phyloP scores from a whole-genome alignment of 1,284 basidiomycete species.

The Rugosomyces carneus region DNA sequence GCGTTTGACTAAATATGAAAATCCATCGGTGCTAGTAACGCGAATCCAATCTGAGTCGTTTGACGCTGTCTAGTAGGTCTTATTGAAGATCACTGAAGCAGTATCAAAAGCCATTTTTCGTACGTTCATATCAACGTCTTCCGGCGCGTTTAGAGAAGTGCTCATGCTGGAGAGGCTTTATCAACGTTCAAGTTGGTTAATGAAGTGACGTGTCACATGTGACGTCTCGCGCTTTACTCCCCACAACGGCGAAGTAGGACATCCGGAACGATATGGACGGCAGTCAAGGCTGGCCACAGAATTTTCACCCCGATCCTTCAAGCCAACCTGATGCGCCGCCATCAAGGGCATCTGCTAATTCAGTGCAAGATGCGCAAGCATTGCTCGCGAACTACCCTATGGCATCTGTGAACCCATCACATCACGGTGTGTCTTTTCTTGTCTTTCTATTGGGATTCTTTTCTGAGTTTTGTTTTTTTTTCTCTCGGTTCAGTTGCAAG shows the following conservation, averaged over 20 bases:
- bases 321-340: conserved; percentile 15
- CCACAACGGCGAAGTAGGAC: conserved; percentile 5
- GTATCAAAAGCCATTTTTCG: neutral
- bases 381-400: conserved; percentile 61
- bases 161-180: too few species aligned
- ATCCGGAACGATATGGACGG: conserved; percentile 15
- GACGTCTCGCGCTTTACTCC: conserved; percentile 16
- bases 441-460: conserved; percentile 4
- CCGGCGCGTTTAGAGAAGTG: conserved; percentile 4
- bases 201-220: conserved; percentile 6
- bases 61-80: conserved; percentile 11
- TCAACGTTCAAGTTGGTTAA: too few species aligned
- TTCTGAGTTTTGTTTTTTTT: conserved; percentile 7
- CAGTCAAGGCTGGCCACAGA: conserved; percentile 14
- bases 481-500: conserved; percentile 43
- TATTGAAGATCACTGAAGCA: conserved; percentile 1
- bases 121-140: conserved; percentile 18
- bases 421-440: conserved; percentile 45
- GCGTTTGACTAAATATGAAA: conserved; percentile 53
- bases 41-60: conserved; percentile 50
- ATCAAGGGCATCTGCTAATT: conserved; percentile 25
- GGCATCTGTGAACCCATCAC: conserved; percentile 62
- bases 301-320: conserved; percentile 15
- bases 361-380: conserved; percentile 57
- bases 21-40: conserved; percentile 56